Conservation (phyloP, 768 basidiomycete genomes). For the Hypsizygus marmoreus region DNA sequence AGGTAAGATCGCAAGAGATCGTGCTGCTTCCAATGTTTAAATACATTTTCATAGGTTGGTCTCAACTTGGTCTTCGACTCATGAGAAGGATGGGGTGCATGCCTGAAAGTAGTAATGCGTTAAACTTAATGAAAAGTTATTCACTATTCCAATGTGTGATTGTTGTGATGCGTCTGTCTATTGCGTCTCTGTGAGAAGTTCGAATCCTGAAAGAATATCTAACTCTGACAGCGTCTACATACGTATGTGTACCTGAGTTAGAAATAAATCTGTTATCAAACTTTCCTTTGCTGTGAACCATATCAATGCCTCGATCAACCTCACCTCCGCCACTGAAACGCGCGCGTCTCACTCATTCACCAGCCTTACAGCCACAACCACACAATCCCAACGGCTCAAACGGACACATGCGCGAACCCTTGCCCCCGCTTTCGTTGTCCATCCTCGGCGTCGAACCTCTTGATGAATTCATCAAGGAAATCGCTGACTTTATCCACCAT, state of each 20-base stretch:
- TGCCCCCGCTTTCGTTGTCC: conserved; percentile 73
- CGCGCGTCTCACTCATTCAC: conserved; percentile 25
- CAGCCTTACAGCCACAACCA: conserved; percentile 5
- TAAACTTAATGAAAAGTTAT: conserved; percentile 15
- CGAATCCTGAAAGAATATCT: too few relatives aligned
- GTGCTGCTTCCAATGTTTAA: not conserved
- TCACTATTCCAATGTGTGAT: conserved; percentile 1
- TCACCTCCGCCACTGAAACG: conserved; percentile 34
- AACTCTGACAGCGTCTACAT: too few relatives aligned
- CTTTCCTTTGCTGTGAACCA: not conserved
- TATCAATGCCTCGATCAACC: conserved; percentile 23
- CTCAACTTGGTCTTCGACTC: conserved; percentile 75
- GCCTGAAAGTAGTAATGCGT: conserved; percentile 34
- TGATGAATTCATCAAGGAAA: conserved; percentile 90
- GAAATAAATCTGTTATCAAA: not conserved
- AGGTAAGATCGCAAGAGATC: conserved; percentile 40
- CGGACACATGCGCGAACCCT: conserved; percentile 26
- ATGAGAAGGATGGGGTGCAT: conserved; percentile 41
- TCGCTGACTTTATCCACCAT: conserved; percentile 87
- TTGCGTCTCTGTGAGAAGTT: too few relatives aligned
- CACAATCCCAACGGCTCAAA: conserved; percentile 20
- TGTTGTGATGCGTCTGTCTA: too few relatives aligned
- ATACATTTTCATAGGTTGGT: conserved; percentile 52
- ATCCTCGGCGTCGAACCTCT: conserved; percentile 89
- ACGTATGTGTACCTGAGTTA: too few relatives aligned